phyloP scores from a whole-genome alignment of 73 alveolate species.

The Symbiodinium pilosum region DNA sequence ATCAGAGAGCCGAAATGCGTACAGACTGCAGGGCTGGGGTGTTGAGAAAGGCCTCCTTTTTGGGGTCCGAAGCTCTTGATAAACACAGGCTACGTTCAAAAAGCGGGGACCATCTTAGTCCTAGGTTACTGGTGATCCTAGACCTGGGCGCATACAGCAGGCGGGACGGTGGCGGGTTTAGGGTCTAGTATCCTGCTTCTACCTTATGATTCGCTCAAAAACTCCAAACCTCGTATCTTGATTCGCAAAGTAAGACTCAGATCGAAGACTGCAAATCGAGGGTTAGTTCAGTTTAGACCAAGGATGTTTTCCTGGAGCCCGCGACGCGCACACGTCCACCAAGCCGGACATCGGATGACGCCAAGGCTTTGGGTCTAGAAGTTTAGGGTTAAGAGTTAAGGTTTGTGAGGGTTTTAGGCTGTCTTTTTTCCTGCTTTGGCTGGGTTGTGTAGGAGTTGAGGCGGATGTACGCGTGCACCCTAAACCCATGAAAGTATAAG shows the following conservation, averaged over 20 bases:
- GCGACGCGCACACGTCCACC: background rate
- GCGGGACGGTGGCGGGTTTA: too few species aligned
- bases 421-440: background rate
- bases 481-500: too few species aligned
- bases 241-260: background rate
- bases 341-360: background rate
- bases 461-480: background rate
- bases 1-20: too few species aligned
- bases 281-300: too few species aligned
- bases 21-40: too few species aligned
- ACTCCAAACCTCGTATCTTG: background rate
- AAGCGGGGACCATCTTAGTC: too few species aligned
- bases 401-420: background rate
- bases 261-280: background rate
- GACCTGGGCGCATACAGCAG: too few species aligned
- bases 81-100: too few species aligned
- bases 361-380: background rate
- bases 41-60: too few species aligned
- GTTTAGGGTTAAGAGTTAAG: background rate
- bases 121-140: too few species aligned
- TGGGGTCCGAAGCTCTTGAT: too few species aligned
- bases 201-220: background rate
- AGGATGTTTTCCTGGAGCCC: background rate
- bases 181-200: background rate
- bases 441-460: background rate